phyloP scores from a whole-genome alignment of 2,329 filamentous ascomycete genomes.

The Daldinia eschscholtzii region DNA sequence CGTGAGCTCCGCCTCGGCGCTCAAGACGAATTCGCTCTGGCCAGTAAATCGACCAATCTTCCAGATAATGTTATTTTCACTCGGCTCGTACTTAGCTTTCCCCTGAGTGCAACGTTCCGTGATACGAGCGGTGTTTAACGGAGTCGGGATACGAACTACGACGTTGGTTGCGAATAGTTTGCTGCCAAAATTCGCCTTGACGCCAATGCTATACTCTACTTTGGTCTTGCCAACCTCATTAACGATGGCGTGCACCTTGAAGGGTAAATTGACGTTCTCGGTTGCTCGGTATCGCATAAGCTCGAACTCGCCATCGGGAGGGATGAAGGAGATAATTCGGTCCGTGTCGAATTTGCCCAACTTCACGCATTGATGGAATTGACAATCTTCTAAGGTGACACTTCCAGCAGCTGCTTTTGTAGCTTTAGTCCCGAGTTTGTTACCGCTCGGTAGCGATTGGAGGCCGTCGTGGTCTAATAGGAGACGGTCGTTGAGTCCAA shows the following conservation, averaged over 20 bases:
- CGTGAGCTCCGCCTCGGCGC: slow-evolving; percentile 91
- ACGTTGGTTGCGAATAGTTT: slow-evolving; percentile 99
- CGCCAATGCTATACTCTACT: slow-evolving; percentile 97
- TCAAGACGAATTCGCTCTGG: slow-evolving; percentile 96
- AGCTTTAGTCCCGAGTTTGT: slow-evolving; percentile 84
- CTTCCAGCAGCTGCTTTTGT: slow-evolving; percentile 96
- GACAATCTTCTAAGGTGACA: slow-evolving; percentile 96
- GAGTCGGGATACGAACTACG: slow-evolving; percentile 91
- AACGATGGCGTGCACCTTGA: slow-evolving; percentile 98
- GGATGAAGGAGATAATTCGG: slow-evolving; percentile 95
- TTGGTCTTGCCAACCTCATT: slow-evolving; percentile 97
- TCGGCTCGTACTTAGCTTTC: slow-evolving; percentile 98
- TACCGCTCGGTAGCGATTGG: slow-evolving; percentile 76
- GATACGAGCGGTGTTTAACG: slow-evolving; percentile 94
- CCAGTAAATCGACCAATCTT: slow-evolving; percentile 98
- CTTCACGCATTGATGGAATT: slow-evolving; percentile 99
- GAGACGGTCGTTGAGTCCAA: slow-evolving; percentile 94
- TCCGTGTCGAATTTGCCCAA: slow-evolving; percentile 96
- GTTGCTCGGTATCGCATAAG: slow-evolving; percentile 98
- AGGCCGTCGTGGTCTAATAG: slow-evolving; percentile 84
- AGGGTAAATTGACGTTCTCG: slow-evolving; percentile 97
- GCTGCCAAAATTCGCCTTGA: slow-evolving; percentile 94
- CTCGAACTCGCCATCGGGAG: slow-evolving; percentile 97
- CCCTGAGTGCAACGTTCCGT: slow-evolving; percentile 94
- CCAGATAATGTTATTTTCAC: slow-evolving; percentile 98